These are phyloP conservation scores for Populus deltoides DNA, from an alignment of 345 rosid species.

Conservation along the genomic window DNA sequence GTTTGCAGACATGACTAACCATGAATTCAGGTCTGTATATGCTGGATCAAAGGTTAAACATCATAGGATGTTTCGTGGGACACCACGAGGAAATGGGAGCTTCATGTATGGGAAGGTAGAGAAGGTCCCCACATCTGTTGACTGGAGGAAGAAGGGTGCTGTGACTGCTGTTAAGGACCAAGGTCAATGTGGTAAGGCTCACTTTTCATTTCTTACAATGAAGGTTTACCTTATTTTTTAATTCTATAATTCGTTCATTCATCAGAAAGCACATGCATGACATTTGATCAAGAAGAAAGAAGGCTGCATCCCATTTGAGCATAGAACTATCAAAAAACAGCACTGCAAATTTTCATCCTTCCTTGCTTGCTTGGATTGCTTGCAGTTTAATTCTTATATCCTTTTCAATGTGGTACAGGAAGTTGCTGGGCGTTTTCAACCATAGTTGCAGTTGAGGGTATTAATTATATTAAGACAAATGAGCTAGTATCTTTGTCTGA, in stretches of 20 bases:
- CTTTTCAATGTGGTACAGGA: constrained; percentile 34
- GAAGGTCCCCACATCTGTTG: constrained; percentile 45
- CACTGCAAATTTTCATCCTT: not conserved
- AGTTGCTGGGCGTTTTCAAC: constrained; percentile 90
- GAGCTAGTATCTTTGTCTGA: constrained; percentile 41
- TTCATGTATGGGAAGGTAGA: constrained; percentile 59
- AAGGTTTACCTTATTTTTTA: not conserved
- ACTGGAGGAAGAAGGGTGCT: constrained; percentile 82
- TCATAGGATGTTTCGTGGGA: constrained; percentile 56
- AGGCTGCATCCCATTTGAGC: not conserved
- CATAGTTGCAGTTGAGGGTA: constrained; percentile 64
- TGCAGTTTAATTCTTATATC: not conserved
- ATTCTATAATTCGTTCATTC: not conserved
- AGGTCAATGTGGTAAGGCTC: constrained; percentile 68
- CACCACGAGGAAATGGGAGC: constrained; percentile 29
- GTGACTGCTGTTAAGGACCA: constrained; percentile 76
- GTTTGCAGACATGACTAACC: constrained; percentile 84
- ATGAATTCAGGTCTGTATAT: constrained; percentile 54
- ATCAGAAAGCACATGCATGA: not conserved
- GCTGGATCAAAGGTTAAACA: constrained; percentile 78
- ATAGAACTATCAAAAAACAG: not conserved
- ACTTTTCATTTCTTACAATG: not conserved
- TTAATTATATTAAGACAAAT: constrained; percentile 38
- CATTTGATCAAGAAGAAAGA: not conserved
- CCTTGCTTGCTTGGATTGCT: not conserved